phyloP scores from a whole-genome alignment of 768 basidiomycete genomes.

The Kwoniella dejecticola region DNA sequence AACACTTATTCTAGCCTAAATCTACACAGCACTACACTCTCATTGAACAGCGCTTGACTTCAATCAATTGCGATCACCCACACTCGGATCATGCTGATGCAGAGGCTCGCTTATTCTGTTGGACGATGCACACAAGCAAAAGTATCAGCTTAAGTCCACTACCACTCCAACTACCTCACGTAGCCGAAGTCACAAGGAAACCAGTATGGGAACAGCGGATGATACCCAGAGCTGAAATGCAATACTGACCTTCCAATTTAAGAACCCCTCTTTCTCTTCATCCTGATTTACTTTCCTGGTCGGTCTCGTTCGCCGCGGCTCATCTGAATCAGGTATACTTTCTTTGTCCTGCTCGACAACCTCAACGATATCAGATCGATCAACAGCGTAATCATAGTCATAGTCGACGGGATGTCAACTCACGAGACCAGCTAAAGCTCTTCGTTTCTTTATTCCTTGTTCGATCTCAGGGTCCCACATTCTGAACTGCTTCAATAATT shows the following conservation, averaged over 20 bases:
- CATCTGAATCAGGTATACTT: conserved; percentile 1
- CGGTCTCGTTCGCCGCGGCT: conserved; percentile 18
- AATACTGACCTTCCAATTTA: conserved; percentile 43
- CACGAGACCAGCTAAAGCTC: conserved; percentile 35
- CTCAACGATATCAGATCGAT: conserved; percentile 59
- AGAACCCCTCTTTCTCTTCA: conserved; percentile 34
- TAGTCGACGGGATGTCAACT: too few species aligned
- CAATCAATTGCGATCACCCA: too few species aligned
- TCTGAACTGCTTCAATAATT: conserved; percentile 72
- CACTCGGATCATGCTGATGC: too few species aligned
- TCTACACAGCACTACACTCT: too few species aligned
- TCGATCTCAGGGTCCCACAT: conserved; percentile 45
- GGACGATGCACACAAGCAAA: neutral
- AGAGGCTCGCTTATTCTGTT: neutral
- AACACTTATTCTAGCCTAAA: too few species aligned
- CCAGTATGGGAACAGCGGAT: neutral
- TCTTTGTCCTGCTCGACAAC: conserved; percentile 62
- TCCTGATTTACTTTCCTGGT: conserved; percentile 37
- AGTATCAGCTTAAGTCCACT: neutral
- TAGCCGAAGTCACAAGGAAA: neutral
- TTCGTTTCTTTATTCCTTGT: conserved; percentile 42
- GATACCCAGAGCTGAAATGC: neutral
- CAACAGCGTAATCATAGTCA: too few species aligned
- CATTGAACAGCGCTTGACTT: too few species aligned
- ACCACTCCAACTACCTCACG: neutral